These are phyloP conservation scores for Inga laurina DNA, from an alignment of 306 rosid species.

Conservation along the genomic window DNA sequence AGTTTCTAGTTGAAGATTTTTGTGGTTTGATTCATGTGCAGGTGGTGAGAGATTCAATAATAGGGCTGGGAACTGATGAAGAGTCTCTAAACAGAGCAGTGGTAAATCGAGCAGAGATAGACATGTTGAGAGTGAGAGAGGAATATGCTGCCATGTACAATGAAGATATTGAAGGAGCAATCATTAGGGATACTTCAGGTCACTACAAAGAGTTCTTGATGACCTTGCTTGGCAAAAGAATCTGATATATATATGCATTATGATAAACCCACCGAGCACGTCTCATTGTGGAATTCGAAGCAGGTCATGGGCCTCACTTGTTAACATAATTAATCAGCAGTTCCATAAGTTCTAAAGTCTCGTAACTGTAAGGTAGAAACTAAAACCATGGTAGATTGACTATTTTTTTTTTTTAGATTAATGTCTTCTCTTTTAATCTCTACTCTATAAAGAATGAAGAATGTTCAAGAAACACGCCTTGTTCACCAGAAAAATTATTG, in stretches of 20 bases:
- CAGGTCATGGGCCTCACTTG: conserved; percentile 18
- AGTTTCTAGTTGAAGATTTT: background rate
- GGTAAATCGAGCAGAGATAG: conserved; percentile 77
- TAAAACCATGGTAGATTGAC: background rate
- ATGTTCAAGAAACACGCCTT: background rate
- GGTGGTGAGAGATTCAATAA: conserved; percentile 69
- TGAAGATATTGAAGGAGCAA: conserved; percentile 58
- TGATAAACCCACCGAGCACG: background rate
- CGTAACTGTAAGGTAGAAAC: conserved; percentile 22
- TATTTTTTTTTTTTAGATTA: background rate
- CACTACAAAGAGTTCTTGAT: conserved; percentile 74
- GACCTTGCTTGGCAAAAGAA: conserved; percentile 77
- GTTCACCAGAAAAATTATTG: background rate
- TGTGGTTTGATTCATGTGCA: conserved; percentile 35
- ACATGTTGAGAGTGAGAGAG: conserved; percentile 56
- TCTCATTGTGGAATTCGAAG: conserved; percentile 6
- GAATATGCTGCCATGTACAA: conserved; percentile 62
- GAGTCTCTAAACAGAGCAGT: conserved; percentile 82
- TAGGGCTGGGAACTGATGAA: conserved; percentile 92
- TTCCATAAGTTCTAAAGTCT: background rate
- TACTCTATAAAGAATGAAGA: background rate
- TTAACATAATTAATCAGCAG: background rate
- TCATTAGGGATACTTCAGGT: conserved; percentile 79
- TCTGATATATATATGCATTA: conserved; percentile 32
- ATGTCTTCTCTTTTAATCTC: background rate